phyloP scores from a whole-genome alignment of 345 rosid genomes.

The Acer campestre region DNA sequence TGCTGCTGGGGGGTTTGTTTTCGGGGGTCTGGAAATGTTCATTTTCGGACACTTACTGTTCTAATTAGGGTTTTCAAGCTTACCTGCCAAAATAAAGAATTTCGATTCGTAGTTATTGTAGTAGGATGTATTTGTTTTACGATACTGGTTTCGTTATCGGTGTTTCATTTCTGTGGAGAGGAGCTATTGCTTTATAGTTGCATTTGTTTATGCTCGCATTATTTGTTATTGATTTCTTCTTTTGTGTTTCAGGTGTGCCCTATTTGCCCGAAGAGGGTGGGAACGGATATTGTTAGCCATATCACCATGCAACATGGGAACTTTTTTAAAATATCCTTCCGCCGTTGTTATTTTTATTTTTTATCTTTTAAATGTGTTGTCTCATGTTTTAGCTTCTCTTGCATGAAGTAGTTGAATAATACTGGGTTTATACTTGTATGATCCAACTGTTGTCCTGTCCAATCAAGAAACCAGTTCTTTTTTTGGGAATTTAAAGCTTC shows the following conservation, averaged over 20 bases:
- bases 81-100: not conserved
- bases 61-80: not conserved
- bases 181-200: not conserved
- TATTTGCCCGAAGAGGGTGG: conserved; percentile 71
- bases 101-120: not conserved
- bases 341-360: not conserved
- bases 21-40: not conserved
- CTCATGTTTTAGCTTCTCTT: not conserved
- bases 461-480: not conserved
- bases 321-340: conserved; percentile 80
- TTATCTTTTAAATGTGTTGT: not conserved
- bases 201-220: not conserved
- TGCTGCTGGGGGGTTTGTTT: not conserved
- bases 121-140: not conserved
- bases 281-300: conserved; percentile 71
- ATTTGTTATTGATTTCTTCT: conserved; percentile 26
- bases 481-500: not conserved
- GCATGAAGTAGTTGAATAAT: not conserved
- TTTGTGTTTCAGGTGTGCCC: conserved; percentile 66
- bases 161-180: not conserved
- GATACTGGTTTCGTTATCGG: not conserved
- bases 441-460: not conserved
- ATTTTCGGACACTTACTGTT: not conserved
- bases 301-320: conserved; percentile 71
- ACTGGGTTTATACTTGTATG: not conserved